These are phyloP conservation scores for Pythium rishiriense DNA, from an alignment of 352 stramenopile species.

Conservation along the genomic window DNA sequence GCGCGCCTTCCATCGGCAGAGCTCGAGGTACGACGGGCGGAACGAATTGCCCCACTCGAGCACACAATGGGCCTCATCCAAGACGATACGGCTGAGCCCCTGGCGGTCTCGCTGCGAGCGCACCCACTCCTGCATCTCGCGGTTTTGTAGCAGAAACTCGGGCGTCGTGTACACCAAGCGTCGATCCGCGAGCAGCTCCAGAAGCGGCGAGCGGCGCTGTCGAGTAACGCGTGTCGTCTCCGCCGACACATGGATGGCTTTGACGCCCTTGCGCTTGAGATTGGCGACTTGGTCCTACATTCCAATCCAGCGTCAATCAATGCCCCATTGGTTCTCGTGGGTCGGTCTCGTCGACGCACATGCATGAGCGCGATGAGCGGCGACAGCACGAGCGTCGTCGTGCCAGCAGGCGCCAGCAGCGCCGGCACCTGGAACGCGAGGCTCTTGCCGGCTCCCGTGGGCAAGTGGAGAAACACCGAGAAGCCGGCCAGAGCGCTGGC, in stretches of 20 bases:
- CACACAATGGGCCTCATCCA: constrained; percentile 82
- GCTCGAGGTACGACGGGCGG: constrained; percentile 64
- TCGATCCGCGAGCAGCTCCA: constrained; percentile 41
- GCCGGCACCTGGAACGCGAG: constrained; percentile 77
- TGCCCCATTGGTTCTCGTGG: too few relatives aligned
- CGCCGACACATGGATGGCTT: constrained; percentile 46
- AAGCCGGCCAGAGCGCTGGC: constrained; percentile 43
- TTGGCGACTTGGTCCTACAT: constrained; percentile 72
- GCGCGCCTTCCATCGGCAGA: constrained; percentile 55
- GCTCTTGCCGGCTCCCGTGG: constrained; percentile 79
- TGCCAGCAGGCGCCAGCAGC: constrained; percentile 36
- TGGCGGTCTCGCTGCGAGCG: constrained; percentile 20
- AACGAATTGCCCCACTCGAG: constrained; percentile 83
- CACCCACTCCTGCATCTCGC: constrained; percentile 54
- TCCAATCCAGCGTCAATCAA: too few relatives aligned
- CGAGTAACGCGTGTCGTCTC: constrained; percentile 26
- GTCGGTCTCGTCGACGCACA: too few relatives aligned
- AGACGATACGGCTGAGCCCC: constrained; percentile 53
- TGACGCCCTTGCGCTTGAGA: constrained; percentile 56
- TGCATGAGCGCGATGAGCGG: constrained; percentile 78
- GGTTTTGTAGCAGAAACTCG: constrained; percentile 74
- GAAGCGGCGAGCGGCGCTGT: constrained; percentile 24
- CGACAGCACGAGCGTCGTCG: constrained; percentile 69
- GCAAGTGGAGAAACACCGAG: constrained; percentile 75
- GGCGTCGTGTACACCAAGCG: constrained; percentile 79